Evolutionary conservation across 306 rosid genomes (phyloP), one percentile per base, ranked within the genome.

Genomic region (Sindora glabra): DNA sequence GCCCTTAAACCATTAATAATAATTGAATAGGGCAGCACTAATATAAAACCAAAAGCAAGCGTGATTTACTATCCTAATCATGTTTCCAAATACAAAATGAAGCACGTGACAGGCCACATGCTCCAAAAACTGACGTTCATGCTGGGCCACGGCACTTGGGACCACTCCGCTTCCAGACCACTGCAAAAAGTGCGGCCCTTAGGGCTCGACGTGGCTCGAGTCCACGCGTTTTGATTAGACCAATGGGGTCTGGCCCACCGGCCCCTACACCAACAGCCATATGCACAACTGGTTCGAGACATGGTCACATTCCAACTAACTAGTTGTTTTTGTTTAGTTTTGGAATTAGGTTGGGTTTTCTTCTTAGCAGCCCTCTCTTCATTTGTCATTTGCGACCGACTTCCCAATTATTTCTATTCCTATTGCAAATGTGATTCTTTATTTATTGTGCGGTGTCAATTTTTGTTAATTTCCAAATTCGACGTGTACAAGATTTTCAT

Each of bases 21-120:
- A 50, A 33, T 53, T 14, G n/a, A n/a, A n/a, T n/a, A n/a, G n/a
- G n/a, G n/a, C n/a, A n/a, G n/a, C n/a, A n/a, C n/a, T n/a, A n/a
- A n/a, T 26, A 51, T 34, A 29, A 65, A 59, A 53, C 64, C 33
- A 1, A 68, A 56, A 48, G 57, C 39, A 65, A 30, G 30, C 42
- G 36, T 73, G 52, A 59, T 66, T n/a, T 53, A 47, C 23, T 17
- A 40, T 70, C 48, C 67, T 59, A 76, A 70, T 59, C 76, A 18
- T 44, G 29, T 42, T 1, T 41, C 51, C 64, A 44, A 42, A 25
- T 27, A 17, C 24, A 11, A 4, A 22, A 48, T 19, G 46, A 33
- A 50, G 69, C 73, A 59, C 56, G 70, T 61, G 71, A 64, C 27
- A 40, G 51, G 48, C 54, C 54, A 63, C 12, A 47, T 32, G 38